Percentiles rank a stretch among this genome's conserved stretches.
These are phyloP conservation scores for Pythium sukuiense DNA, from an alignment of 352 stramenopile genomes.

Conservation along the genomic window DNA sequence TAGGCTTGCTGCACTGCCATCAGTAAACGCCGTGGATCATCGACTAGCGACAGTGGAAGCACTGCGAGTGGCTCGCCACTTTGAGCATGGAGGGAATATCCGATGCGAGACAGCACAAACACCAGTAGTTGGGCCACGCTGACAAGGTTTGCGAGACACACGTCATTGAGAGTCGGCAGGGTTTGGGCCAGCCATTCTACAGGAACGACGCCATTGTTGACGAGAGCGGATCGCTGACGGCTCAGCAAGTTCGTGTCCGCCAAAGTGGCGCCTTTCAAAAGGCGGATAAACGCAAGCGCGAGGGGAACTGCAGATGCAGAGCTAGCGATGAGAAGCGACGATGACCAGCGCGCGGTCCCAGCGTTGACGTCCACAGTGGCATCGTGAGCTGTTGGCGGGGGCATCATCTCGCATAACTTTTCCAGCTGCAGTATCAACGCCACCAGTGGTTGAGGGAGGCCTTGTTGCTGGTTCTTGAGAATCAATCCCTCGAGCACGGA, in stretches of 20 bases:
- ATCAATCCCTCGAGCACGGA: neutral
- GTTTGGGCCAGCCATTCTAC: constrained; percentile 10
- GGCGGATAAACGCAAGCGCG: neutral
- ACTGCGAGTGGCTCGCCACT: neutral
- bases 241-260: neutral
- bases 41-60: constrained; percentile 13
- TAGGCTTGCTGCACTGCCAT: constrained; percentile 1
- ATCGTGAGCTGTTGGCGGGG: neutral
- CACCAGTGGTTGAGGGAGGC: neutral
- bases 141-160: constrained; percentile 11
- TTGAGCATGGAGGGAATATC: constrained; percentile 7
- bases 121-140: constrained; percentile 25
- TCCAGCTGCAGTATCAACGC: neutral
- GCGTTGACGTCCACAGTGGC: neutral
- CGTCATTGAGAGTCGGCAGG: constrained; percentile 9
- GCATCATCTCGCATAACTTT: neutral
- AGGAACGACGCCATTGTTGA: constrained; percentile 18
- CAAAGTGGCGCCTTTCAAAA: neutral
- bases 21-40: neutral
- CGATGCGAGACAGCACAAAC: constrained; percentile 20
- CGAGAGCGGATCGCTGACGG: constrained; percentile 1
- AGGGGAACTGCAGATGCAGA: neutral
- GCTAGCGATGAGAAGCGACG: neutral
- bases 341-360: neutral
- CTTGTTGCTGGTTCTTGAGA: no score